phyloP scores from a whole-genome alignment of 2,329 filamentous ascomycete species.

The Lanzia echinophila region DNA sequence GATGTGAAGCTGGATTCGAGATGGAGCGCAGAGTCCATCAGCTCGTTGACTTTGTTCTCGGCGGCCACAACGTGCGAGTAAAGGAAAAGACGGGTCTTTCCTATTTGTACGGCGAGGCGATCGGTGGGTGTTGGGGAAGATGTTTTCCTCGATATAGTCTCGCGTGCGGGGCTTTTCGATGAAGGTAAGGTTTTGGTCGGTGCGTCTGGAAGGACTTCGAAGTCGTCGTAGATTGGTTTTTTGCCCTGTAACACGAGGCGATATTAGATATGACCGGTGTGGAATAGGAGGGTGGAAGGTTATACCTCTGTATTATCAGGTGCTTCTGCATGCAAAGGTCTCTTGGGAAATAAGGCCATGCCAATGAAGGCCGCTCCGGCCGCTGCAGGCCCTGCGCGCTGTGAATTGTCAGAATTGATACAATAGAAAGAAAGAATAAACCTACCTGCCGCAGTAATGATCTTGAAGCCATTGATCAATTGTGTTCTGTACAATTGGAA shows the following conservation, averaged over 20 bases:
- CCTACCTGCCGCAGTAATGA: slow-evolving; percentile 46
- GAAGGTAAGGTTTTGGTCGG: slow-evolving; percentile 22
- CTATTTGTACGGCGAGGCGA: slow-evolving; percentile 76
- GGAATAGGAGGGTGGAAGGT: background rate
- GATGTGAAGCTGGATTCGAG: slow-evolving; percentile 86
- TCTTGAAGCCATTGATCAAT: slow-evolving; percentile 44
- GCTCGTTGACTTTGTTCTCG: slow-evolving; percentile 77
- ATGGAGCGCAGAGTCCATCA: slow-evolving; percentile 73
- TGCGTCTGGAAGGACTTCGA: slow-evolving; percentile 38
- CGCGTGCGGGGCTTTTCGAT: slow-evolving; percentile 13
- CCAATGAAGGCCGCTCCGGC: slow-evolving; percentile 36
- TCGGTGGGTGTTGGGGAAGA: slow-evolving; percentile 74
- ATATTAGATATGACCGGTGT: no score
- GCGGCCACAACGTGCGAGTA: slow-evolving; percentile 66
- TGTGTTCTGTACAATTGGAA: slow-evolving; percentile 12
- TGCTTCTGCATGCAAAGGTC: slow-evolving; percentile 42
- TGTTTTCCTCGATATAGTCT: slow-evolving; percentile 24
- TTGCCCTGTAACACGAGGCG: slow-evolving; percentile 33
- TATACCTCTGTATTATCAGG: slow-evolving; percentile 24
- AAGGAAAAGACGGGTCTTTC: slow-evolving; percentile 70
- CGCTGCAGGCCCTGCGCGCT: slow-evolving; percentile 44
- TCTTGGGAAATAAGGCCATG: slow-evolving; percentile 40
- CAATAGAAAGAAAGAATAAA: slow-evolving; percentile 13
- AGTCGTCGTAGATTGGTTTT: slow-evolving; percentile 78
- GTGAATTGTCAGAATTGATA: slow-evolving; percentile 14